Evolutionary conservation across 2,329 filamentous ascomycete genomes (phyloP).

Genomic region (Microdochium paspali): DNA sequence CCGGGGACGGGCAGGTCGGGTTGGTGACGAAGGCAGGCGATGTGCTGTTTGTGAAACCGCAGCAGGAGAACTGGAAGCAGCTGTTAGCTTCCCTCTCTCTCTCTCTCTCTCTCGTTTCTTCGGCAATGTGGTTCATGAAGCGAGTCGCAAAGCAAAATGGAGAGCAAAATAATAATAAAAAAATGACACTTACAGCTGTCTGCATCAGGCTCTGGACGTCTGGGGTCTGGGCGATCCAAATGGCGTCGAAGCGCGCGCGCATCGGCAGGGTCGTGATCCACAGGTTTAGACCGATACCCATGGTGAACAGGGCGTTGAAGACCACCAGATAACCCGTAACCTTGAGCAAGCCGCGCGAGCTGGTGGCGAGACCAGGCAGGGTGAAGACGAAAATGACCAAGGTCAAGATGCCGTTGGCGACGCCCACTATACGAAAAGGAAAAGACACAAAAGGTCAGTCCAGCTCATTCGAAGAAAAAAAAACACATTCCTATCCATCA

Average conservation of each 20-base stretch:
- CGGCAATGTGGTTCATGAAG: too few species aligned
- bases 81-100: too few species aligned
- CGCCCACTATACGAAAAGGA: slow-evolving; percentile 47
- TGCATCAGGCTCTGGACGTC: slow-evolving; percentile 61
- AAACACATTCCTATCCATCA: too few species aligned
- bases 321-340: slow-evolving; percentile 55
- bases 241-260: slow-evolving; percentile 47
- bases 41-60: slow-evolving; percentile 67
- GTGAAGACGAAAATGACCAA: slow-evolving; percentile 61
- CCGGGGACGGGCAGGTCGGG: slow-evolving; percentile 56
- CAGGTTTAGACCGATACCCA: slow-evolving; percentile 56
- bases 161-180: too few species aligned
- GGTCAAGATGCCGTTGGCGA: slow-evolving; percentile 64
- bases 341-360: slow-evolving; percentile 61
- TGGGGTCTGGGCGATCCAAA: slow-evolving; percentile 51
- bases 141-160: too few species aligned
- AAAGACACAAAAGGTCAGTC: slow-evolving; percentile 3
- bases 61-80: slow-evolving; percentile 60
- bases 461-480: neutral
- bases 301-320: slow-evolving; percentile 52
- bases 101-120: too few species aligned
- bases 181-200: slow-evolving; percentile 42
- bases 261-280: slow-evolving; percentile 68
- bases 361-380: slow-evolving; percentile 61
- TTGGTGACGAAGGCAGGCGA: slow-evolving; percentile 65